Percentiles rank a stretch among this genome's conserved stretches.
phyloP scores from a whole-genome alignment of 2,329 filamentous ascomycete species.

The Diaporthe caulivora region DNA sequence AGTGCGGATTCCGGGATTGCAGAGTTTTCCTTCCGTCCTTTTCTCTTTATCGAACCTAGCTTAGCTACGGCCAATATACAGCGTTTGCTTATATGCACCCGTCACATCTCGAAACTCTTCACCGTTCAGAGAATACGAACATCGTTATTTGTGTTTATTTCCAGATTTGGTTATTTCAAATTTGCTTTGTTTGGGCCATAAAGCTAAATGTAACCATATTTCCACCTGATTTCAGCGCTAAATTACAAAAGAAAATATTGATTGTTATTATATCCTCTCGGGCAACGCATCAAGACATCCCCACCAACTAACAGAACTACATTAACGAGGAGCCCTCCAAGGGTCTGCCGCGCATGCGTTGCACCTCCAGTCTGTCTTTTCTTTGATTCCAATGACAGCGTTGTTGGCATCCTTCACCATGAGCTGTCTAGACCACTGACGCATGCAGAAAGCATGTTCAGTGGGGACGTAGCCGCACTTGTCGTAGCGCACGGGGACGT shows the following conservation, averaged over 20 bases:
- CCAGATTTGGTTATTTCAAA: neutral
- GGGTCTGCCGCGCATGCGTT: neutral
- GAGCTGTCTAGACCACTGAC: neutral
- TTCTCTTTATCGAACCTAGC: too few species aligned
- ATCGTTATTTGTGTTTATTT: neutral
- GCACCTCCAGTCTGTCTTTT: constrained; percentile 6
- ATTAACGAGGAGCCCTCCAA: neutral
- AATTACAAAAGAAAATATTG: neutral
- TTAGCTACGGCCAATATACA: too few species aligned
- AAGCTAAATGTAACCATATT: neutral
- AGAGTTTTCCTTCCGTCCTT: too few species aligned
- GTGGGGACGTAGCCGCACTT: neutral
- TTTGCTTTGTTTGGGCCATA: neutral
- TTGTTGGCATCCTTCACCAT: neutral
- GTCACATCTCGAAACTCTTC: neutral
- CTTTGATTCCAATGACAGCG: neutral
- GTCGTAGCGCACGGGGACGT: neutral
- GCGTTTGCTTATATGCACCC: too few species aligned
- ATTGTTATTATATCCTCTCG: too few species aligned
- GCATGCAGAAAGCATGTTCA: constrained; percentile 15
- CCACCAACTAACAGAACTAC: neutral
- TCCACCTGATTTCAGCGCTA: too few species aligned
- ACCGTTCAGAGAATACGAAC: too few species aligned
- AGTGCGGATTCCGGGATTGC: too few species aligned
- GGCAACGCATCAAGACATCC: neutral